These are phyloP conservation scores for Myxozyma lipomycoides DNA, from an alignment of 805 yeast species.

Conservation along the genomic window DNA sequence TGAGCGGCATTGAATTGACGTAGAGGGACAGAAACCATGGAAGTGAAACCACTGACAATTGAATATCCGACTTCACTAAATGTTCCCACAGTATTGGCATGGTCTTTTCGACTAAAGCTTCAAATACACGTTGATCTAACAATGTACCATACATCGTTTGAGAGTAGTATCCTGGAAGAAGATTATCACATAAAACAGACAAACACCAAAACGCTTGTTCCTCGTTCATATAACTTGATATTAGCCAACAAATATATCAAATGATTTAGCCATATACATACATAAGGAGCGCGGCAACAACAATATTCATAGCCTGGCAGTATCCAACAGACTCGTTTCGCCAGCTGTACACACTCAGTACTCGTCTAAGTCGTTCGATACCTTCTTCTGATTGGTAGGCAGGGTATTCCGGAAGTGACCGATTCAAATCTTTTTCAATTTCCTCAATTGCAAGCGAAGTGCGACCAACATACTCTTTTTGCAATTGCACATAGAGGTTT, in stretches of 20 bases:
- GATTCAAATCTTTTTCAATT: constrained; percentile 89
- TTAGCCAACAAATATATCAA: neutral
- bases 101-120: constrained; percentile 79
- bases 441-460: constrained; percentile 87
- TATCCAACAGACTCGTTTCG: constrained; percentile 95
- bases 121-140: constrained; percentile 90
- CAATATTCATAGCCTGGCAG: constrained; percentile 97
- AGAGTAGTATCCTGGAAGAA: constrained; percentile 94
- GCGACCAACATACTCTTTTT: constrained; percentile 59
- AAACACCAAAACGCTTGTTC: constrained; percentile 97
- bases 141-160: constrained; percentile 96
- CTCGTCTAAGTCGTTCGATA: constrained; percentile 76
- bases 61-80: constrained; percentile 73
- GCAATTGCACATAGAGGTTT: constrained; percentile 54
- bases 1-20: constrained; percentile 89
- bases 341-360: constrained; percentile 93
- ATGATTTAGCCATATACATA: constrained; percentile 22
- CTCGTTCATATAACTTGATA: constrained; percentile 61
- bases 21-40: constrained; percentile 96
- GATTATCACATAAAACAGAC: constrained; percentile 70
- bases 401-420: constrained; percentile 93
- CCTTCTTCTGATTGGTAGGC: constrained; percentile 90
- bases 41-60: constrained; percentile 83
- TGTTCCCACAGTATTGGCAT: constrained; percentile 89
- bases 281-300: constrained; percentile 48